phyloP scores from a whole-genome alignment of 495 filamentous ascomycete species.

The Aspergillus incahuasiensis region DNA sequence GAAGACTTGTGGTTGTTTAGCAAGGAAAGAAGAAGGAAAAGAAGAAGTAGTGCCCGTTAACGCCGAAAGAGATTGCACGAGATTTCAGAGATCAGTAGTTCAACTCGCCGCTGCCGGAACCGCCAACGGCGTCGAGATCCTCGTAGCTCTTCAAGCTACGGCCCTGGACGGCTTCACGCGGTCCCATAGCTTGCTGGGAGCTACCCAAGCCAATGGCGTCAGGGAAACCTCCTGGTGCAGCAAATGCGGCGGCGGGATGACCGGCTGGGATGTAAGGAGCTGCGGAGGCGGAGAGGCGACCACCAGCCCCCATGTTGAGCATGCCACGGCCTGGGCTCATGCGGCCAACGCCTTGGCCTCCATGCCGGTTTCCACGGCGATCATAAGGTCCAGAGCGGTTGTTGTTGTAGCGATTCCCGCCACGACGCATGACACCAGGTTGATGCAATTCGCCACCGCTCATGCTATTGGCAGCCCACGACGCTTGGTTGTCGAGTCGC shows the following conservation, averaged over 20 bases:
- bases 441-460: conserved; percentile 42
- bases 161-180: conserved; percentile 81
- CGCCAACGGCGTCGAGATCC: conserved; percentile 77
- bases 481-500: conserved; percentile 45
- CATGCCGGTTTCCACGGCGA: conserved; percentile 41
- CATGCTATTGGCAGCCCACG: conserved; percentile 45
- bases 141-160: conserved; percentile 94
- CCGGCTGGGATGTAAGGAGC: conserved; percentile 35
- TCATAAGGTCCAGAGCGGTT: conserved; percentile 57
- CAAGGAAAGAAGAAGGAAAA: neutral
- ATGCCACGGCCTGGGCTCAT: conserved; percentile 41
- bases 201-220: conserved; percentile 49
- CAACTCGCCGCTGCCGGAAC: conserved; percentile 52
- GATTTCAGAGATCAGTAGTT: conserved; percentile 46
- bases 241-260: conserved; percentile 39
- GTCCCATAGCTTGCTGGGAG: conserved; percentile 66
- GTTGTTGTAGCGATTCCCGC: conserved; percentile 47
- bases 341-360: conserved; percentile 25
- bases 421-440: conserved; percentile 55
- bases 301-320: conserved; percentile 30
- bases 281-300: conserved; percentile 36
- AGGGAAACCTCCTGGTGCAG: conserved; percentile 43
- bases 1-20: no score
- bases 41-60: conserved; percentile 1
- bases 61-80: conserved; percentile 6